These are phyloP conservation scores for Cladorrhinum samala DNA, from an alignment of 495 filamentous ascomycete species.

Conservation along the genomic window DNA sequence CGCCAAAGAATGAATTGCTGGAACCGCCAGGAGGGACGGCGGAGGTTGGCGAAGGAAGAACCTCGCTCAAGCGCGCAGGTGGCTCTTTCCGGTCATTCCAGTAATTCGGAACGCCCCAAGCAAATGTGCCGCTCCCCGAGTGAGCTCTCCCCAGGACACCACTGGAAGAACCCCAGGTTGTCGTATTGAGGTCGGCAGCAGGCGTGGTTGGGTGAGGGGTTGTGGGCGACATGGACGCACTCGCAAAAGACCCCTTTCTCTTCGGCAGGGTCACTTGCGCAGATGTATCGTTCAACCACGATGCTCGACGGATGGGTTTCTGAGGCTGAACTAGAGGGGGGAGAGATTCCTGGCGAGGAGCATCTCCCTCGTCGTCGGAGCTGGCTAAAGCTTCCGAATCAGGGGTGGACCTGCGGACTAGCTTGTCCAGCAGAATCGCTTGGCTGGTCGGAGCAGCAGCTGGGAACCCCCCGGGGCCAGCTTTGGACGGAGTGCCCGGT, in stretches of 20 bases:
- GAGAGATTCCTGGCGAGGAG: slow-evolving; percentile 42
- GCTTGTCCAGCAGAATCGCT: slow-evolving; percentile 63
- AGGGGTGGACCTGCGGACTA: slow-evolving; percentile 76
- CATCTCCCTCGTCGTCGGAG: slow-evolving; percentile 80
- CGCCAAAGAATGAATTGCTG: slow-evolving; percentile 40
- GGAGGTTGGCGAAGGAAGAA: slow-evolving; percentile 71
- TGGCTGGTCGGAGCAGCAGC: slow-evolving; percentile 44
- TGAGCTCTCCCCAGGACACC: slow-evolving; percentile 53
- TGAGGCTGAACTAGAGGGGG: slow-evolving; percentile 40
- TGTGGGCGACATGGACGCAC: slow-evolving; percentile 65
- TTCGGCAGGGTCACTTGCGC: slow-evolving; percentile 38
- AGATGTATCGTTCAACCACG: slow-evolving; percentile 56
- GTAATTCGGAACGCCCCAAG: slow-evolving; percentile 75
- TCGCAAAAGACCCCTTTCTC: slow-evolving; percentile 56
- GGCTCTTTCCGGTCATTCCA: slow-evolving; percentile 72
- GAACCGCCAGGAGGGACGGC: slow-evolving; percentile 47
- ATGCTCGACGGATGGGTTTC: slow-evolving; percentile 51
- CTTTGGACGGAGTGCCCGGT: slow-evolving; percentile 34
- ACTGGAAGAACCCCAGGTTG: slow-evolving; percentile 54
- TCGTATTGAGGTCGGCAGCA: slow-evolving; percentile 54
- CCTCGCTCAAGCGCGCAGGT: slow-evolving; percentile 64
- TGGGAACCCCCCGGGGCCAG: slow-evolving; percentile 33
- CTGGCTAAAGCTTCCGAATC: slow-evolving; percentile 90
- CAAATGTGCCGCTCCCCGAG: slow-evolving; percentile 50
- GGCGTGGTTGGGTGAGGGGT: slow-evolving; percentile 71